Evolutionary conservation across 2,329 filamentous ascomycete species (phyloP).

Genomic region (Cladorrhinum sp.): DNA sequence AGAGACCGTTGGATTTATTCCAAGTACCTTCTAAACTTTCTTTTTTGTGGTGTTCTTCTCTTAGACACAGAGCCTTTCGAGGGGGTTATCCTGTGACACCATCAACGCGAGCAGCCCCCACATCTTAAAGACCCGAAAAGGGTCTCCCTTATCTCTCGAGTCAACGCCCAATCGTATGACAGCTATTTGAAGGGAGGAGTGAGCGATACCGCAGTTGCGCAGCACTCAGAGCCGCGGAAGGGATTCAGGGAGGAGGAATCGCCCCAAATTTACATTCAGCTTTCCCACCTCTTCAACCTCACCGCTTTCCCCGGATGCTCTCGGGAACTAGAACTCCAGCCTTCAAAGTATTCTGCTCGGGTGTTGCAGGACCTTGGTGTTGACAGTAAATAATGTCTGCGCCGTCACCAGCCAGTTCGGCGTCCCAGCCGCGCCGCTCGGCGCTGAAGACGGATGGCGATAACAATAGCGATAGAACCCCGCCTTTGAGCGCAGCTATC

Average conservation of each 20-base stretch:
- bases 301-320: neutral
- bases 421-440: slow-evolving; percentile 27
- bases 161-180: slow-evolving; percentile 5
- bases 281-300: neutral
- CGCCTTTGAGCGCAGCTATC: slow-evolving; percentile 37
- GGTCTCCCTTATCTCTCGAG: neutral
- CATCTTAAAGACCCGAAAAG: neutral
- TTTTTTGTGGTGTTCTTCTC: neutral
- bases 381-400: slow-evolving; percentile 21
- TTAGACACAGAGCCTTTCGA: neutral
- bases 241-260: neutral
- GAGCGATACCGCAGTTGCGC: slow-evolving; percentile 4
- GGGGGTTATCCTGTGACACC: neutral
- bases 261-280: neutral
- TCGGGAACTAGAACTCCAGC: slow-evolving; percentile 5
- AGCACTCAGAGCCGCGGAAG: neutral
- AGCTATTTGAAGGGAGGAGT: neutral
- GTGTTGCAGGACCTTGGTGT: slow-evolving; percentile 9
- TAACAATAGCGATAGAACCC: slow-evolving; percentile 36
- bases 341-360: slow-evolving; percentile 7
- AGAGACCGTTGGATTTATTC: neutral
- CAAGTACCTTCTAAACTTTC: neutral
- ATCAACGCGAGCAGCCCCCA: neutral
- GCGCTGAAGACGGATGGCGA: slow-evolving; percentile 43
- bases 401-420: slow-evolving; percentile 18